phyloP scores from a whole-genome alignment of 208 protist species.

The Leishmania guyanensis region DNA sequence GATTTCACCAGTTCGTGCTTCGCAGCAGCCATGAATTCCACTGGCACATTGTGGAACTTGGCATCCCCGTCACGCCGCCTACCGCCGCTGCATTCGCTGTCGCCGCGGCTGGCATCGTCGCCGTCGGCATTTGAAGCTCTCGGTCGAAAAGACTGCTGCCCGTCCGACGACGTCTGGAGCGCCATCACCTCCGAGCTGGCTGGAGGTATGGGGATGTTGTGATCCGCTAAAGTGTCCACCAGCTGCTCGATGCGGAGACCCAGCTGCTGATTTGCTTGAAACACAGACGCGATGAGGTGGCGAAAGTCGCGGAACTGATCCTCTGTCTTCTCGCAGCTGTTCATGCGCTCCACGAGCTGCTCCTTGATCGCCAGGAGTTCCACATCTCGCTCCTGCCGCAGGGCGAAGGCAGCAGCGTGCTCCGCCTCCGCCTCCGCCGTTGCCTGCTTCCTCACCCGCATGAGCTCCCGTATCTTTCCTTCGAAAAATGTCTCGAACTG shows the following conservation, averaged over 20 bases:
- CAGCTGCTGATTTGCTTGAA: slow-evolving; percentile 69
- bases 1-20: slow-evolving; percentile 56
- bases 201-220: slow-evolving; percentile 62
- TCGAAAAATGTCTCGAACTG: slow-evolving; percentile 74
- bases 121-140: background rate
- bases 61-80: background rate
- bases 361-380: slow-evolving; percentile 65
- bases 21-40: slow-evolving; percentile 62
- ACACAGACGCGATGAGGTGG: slow-evolving; percentile 76
- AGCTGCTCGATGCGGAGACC: slow-evolving; percentile 65
- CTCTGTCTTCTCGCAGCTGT: slow-evolving; percentile 67
- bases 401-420: slow-evolving; percentile 42
- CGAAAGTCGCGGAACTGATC: slow-evolving; percentile 73
- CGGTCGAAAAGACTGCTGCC: background rate
- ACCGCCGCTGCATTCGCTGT: background rate
- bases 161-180: slow-evolving; percentile 39
- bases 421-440: slow-evolving; percentile 36
- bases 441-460: slow-evolving; percentile 46
- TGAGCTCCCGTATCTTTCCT: slow-evolving; percentile 53
- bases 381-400: slow-evolving; percentile 61
- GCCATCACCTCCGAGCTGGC: slow-evolving; percentile 39
- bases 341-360: slow-evolving; percentile 57
- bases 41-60: slow-evolving; percentile 32
- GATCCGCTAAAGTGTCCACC: slow-evolving; percentile 42
- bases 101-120: slow-evolving; percentile 7